Conservation (phyloP, 2,329 filamentous ascomycete species). For the Colletotrichum filicis region DNA sequence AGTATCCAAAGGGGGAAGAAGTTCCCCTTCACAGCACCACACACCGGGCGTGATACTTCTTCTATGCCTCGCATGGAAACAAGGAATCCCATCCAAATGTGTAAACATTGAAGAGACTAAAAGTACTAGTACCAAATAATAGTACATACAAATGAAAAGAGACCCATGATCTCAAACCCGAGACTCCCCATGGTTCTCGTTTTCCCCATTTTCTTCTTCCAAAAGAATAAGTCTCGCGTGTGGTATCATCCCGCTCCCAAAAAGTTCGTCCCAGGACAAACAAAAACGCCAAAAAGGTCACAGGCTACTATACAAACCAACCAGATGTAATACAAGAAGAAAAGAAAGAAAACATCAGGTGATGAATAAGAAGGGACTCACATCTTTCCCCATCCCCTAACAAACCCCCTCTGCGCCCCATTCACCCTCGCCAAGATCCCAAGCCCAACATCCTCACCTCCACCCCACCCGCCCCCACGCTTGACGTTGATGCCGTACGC, state of each 20-base stretch:
- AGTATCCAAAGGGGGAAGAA: background rate
- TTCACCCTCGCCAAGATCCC: constrained; percentile 35
- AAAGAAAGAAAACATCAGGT: background rate
- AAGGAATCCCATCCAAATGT: background rate
- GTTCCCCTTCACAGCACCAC: too few species aligned
- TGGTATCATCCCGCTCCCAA: constrained; percentile 30
- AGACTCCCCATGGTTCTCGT: constrained; percentile 7
- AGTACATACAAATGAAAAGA: background rate
- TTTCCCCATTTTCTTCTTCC: background rate
- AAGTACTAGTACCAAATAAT: background rate
- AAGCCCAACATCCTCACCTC: constrained; percentile 35
- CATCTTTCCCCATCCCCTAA: constrained; percentile 21
- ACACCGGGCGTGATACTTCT: too few species aligned
- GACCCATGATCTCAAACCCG: background rate
- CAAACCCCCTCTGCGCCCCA: constrained; percentile 30
- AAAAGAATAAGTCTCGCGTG: background rate
- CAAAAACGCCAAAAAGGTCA: constrained; percentile 15
- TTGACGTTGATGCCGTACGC: constrained; percentile 35
- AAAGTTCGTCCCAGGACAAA: background rate
- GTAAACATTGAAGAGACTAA: background rate
- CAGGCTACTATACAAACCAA: background rate
- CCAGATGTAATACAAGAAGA: background rate
- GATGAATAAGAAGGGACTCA: background rate
- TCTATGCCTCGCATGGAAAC: too few species aligned
- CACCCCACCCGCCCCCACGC: constrained; percentile 33